Conservation (phyloP, 2,329 filamentous ascomycete species). For the Colletotrichum sp. region DNA sequence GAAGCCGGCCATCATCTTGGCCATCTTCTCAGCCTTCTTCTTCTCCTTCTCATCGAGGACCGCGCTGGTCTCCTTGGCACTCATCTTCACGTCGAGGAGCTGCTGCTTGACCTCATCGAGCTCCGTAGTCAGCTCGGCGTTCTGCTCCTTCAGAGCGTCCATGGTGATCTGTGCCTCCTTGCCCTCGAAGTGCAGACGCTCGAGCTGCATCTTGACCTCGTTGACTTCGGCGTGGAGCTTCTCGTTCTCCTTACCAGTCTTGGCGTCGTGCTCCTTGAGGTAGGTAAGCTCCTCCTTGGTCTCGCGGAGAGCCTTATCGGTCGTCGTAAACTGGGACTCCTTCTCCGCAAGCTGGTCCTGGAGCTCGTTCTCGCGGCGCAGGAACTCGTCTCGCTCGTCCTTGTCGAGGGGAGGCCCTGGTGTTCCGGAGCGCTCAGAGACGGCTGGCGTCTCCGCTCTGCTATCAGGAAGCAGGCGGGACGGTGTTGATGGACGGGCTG, state of each 20-base stretch:
- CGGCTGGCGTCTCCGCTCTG: slow-evolving; percentile 65
- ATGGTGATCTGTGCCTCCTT: slow-evolving; percentile 98
- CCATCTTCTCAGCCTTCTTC: slow-evolving; percentile 99
- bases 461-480: slow-evolving; percentile 59
- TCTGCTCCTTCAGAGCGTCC: slow-evolving; percentile 96
- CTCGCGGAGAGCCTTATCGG: slow-evolving; percentile 82
- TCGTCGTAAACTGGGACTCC: slow-evolving; percentile 79
- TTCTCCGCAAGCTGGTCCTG: slow-evolving; percentile 96
- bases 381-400: slow-evolving; percentile 95
- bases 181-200: slow-evolving; percentile 93
- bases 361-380: slow-evolving; percentile 93
- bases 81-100: slow-evolving; percentile 94
- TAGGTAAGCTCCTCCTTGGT: slow-evolving; percentile 85
- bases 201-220: slow-evolving; percentile 94
- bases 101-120: slow-evolving; percentile 96
- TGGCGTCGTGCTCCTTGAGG: slow-evolving; percentile 84
- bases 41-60: slow-evolving; percentile 96
- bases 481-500: slow-evolving; percentile 58
- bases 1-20: slow-evolving; percentile 99
- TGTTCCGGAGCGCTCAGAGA: slow-evolving; percentile 84
- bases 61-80: slow-evolving; percentile 88
- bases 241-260: slow-evolving; percentile 89
- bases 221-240: slow-evolving; percentile 85
- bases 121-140: slow-evolving; percentile 88
- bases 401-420: slow-evolving; percentile 90